Conservation (phyloP, 1,284 basidiomycete genomes). For the Ganoderma sinense region DNA sequence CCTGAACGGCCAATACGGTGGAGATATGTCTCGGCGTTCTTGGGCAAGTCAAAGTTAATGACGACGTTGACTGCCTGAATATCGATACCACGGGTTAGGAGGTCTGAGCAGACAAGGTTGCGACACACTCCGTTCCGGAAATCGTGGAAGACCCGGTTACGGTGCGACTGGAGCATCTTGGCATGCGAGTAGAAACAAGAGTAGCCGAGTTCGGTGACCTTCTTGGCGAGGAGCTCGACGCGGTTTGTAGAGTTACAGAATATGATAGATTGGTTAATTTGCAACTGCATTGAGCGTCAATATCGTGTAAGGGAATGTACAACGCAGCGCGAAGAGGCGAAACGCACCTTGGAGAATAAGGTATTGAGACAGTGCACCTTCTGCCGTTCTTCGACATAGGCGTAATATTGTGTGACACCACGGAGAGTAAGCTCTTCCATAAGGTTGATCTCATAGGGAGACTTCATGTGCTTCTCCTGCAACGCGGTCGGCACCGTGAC, state of each 20-base stretch:
- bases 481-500: constrained; percentile 14
- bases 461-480: constrained; percentile 97
- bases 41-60: constrained; percentile 99
- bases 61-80: constrained; percentile 99
- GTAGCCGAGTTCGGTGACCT: constrained; percentile 98
- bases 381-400: constrained; percentile 98
- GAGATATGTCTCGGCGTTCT: constrained; percentile 98
- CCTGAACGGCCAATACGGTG: constrained; percentile 98
- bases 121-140: constrained; percentile 98
- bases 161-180: constrained; percentile 98
- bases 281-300: constrained; percentile 65
- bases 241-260: constrained; percentile 99
- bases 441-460: constrained; percentile 98
- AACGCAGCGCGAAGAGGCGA: constrained; percentile 3
- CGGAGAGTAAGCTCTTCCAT: constrained; percentile 99
- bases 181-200: constrained; percentile 99
- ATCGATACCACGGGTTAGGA: constrained; percentile 98
- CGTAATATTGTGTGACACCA: constrained; percentile 99
- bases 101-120: constrained; percentile 96
- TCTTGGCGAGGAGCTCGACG: constrained; percentile 98
- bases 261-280: constrained; percentile 99
- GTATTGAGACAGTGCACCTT: constrained; percentile 99
- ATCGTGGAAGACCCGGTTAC: constrained; percentile 99
- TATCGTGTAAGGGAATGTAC: constrained; percentile 21
- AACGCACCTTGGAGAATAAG: constrained; percentile 88